Evolutionary conservation across 2,329 filamentous ascomycete genomes (phyloP).

Genomic region (Alternaria triticimaculans): DNA sequence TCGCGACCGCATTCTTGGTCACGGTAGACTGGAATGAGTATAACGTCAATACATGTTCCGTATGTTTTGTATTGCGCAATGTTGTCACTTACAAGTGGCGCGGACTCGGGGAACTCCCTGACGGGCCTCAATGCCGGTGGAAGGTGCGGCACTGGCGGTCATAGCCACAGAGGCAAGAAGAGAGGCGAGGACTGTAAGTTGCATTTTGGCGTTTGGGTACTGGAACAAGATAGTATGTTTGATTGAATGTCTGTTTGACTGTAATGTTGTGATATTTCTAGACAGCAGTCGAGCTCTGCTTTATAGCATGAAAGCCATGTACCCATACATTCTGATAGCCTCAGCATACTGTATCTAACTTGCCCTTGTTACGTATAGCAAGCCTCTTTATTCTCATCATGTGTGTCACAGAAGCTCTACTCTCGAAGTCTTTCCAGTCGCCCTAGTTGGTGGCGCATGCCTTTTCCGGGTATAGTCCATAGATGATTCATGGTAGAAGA

Average conservation of each 20-base stretch:
- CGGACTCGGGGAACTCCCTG: slow-evolving; percentile 13
- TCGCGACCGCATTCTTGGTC: neutral
- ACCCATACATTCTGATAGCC: neutral
- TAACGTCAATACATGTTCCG: neutral
- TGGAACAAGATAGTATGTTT: neutral
- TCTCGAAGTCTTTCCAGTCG: neutral
- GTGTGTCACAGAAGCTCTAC: neutral
- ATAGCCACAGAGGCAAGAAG: slow-evolving; percentile 4
- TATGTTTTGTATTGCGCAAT: neutral
- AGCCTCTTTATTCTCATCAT: neutral
- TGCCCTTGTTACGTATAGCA: neutral
- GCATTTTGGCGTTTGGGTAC: slow-evolving; percentile 1
- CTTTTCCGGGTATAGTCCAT: neutral
- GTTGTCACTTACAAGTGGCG: slow-evolving; percentile 6
- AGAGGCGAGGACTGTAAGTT: neutral
- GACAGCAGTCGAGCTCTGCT: neutral
- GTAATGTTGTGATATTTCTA: neutral
- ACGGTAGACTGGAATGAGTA: neutral
- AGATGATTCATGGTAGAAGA: neutral
- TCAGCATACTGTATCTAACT: neutral
- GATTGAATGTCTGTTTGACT: neutral
- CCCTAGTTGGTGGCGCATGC: neutral
- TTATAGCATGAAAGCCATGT: neutral
- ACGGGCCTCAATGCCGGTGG: neutral
- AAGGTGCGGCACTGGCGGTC: slow-evolving; percentile 3